Evolutionary conservation across 1,284 basidiomycete species (phyloP).

Genomic region (Pascua guehoae): DNA sequence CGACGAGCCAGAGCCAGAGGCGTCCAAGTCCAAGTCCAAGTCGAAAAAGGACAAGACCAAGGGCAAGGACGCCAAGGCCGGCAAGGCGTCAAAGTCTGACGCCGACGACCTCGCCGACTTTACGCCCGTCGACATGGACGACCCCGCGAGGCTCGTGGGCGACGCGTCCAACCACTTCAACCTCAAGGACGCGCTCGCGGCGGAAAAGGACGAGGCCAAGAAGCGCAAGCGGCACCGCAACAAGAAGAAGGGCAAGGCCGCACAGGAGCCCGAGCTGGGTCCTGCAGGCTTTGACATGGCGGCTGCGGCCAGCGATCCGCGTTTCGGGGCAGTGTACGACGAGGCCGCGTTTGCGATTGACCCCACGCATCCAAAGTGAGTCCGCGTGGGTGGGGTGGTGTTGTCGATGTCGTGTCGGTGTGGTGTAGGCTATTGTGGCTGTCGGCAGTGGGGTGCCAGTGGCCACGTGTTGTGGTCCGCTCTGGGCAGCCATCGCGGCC

Average conservation of each 20-base stretch:
- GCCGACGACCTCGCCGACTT: slow-evolving; percentile 40
- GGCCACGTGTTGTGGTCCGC: no score
- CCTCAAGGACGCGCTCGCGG: slow-evolving; percentile 82
- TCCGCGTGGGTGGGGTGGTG: no score
- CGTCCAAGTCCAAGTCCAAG: not conserved
- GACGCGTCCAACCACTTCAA: slow-evolving; percentile 63
- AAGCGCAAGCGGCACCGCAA: slow-evolving; percentile 54
- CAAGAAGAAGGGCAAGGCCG: slow-evolving; percentile 52
- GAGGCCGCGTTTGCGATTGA: slow-evolving; percentile 93
- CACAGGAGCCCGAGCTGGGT: slow-evolving; percentile 57
- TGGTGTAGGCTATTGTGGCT: slow-evolving; percentile 41
- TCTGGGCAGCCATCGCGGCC: no score
- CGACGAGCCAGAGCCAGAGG: slow-evolving; percentile 4
- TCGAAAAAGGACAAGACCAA: slow-evolving; percentile 6
- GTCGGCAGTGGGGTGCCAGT: slow-evolving; percentile 1
- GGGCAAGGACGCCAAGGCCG: slow-evolving; percentile 2
- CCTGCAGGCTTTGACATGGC: slow-evolving; percentile 57
- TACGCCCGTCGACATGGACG: slow-evolving; percentile 3
- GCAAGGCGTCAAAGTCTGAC: slow-evolving; percentile 16
- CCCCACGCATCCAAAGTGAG: slow-evolving; percentile 84
- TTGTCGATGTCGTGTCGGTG: no score
- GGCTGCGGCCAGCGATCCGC: slow-evolving; percentile 57
- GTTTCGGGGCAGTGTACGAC: slow-evolving; percentile 83
- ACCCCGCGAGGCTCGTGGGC: slow-evolving; percentile 12
- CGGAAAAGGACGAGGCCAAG: slow-evolving; percentile 63